Evolutionary conservation across 768 basidiomycete species (phyloP).

Genomic region (Suillus bovinus): DNA sequence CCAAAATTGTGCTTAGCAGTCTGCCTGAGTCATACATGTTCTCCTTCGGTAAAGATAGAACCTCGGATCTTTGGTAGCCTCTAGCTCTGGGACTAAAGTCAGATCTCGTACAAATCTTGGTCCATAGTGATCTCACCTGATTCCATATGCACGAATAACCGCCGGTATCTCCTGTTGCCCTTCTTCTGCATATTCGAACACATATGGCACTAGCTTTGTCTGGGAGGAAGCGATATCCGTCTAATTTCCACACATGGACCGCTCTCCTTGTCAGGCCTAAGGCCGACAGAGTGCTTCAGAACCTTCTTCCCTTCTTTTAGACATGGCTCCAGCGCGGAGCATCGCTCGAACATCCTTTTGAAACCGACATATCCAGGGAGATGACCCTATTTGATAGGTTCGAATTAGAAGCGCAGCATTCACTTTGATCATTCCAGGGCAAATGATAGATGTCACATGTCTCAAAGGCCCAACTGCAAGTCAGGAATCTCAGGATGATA

Average conservation of each 20-base stretch:
- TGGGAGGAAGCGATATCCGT: constrained; percentile 36
- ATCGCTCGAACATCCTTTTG: constrained; percentile 49
- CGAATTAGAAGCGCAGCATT: constrained; percentile 57
- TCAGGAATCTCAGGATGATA: background rate
- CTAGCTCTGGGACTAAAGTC: constrained; percentile 25
- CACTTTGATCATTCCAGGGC: constrained; percentile 43
- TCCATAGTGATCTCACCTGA: constrained; percentile 43
- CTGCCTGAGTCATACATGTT: background rate
- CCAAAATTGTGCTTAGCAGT: background rate
- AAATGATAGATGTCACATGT: constrained; percentile 54
- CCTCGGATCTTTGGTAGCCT: constrained; percentile 43
- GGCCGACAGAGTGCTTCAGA: constrained; percentile 54
- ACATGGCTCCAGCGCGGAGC: constrained; percentile 38
- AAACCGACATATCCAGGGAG: constrained; percentile 38
- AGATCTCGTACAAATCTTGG: constrained; percentile 14
- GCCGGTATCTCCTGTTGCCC: constrained; percentile 32
- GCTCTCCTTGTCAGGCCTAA: constrained; percentile 55
- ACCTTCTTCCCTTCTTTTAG: constrained; percentile 41
- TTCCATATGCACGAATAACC: constrained; percentile 64
- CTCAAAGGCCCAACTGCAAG: constrained; percentile 6
- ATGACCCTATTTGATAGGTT: constrained; percentile 42
- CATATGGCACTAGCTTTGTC: constrained; percentile 8
- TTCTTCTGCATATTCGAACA: constrained; percentile 21
- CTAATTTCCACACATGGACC: constrained; percentile 60
- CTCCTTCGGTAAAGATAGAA: constrained; percentile 25